These are phyloP conservation scores for Oldenlandia corymbosa DNA, from an alignment of 257 asterid species.

Conservation along the genomic window DNA sequence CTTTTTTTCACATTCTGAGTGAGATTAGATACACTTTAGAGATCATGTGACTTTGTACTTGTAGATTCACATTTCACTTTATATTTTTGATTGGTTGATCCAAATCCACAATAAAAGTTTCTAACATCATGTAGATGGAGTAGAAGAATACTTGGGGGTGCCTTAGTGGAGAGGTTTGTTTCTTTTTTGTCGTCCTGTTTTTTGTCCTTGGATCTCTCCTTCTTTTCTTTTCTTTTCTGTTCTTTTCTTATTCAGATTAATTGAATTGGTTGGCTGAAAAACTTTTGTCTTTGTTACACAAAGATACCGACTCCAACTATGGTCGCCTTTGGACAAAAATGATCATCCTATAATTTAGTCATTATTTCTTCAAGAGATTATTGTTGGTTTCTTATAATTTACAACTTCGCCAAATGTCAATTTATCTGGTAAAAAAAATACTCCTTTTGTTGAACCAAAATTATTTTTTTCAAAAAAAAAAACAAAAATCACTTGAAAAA, in stretches of 20 bases:
- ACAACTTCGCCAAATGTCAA: slow-evolving; percentile 7
- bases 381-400: slow-evolving; percentile 22
- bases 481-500: too few relatives aligned
- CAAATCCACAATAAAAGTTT: too few relatives aligned
- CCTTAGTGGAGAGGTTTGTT: slow-evolving; percentile 10
- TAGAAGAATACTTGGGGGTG: not conserved
- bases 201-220: slow-evolving; percentile 37
- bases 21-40: too few relatives aligned
- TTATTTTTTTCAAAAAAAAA: too few relatives aligned
- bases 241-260: slow-evolving; percentile 20
- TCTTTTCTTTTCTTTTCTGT: slow-evolving; percentile 30
- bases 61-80: too few relatives aligned
- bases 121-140: not conserved
- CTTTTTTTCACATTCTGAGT: too few relatives aligned
- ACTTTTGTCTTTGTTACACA: slow-evolving; percentile 25
- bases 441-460: too few relatives aligned
- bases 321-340: slow-evolving; percentile 40
- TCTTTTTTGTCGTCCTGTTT: slow-evolving; percentile 27
- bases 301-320: slow-evolving; percentile 56
- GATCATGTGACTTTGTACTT: too few relatives aligned
- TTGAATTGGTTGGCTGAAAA: slow-evolving; percentile 17
- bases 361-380: too few relatives aligned
- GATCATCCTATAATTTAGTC: slow-evolving; percentile 25
- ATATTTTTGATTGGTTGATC: too few relatives aligned
- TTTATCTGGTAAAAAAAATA: too few relatives aligned